Evolutionary conservation across 192 early-diverging fungal species (phyloP).

Genomic region (Chytriomyces sp.): DNA sequence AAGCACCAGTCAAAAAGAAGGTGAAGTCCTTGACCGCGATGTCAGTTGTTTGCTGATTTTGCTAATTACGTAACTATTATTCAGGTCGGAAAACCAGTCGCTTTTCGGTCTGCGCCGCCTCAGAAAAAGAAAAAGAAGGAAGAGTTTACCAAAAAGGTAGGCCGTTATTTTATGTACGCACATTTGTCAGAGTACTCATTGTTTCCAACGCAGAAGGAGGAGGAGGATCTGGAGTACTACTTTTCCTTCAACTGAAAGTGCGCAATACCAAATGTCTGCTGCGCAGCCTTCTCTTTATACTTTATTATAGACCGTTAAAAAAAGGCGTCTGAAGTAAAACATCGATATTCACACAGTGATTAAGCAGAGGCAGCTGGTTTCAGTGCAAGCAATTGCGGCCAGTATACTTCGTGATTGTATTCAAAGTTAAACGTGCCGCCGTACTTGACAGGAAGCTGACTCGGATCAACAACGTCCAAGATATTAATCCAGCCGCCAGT

Average conservation of each 20-base stretch:
- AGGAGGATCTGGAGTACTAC: slow-evolving; percentile 31
- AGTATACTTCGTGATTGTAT: slow-evolving; percentile 73
- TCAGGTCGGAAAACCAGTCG: slow-evolving; percentile 62
- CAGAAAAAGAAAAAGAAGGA: slow-evolving; percentile 64
- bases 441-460: slow-evolving; percentile 72
- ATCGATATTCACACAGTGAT: too few species aligned
- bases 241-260: slow-evolving; percentile 21
- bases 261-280: background rate
- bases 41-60: background rate
- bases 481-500: slow-evolving; percentile 56
- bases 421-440: slow-evolving; percentile 76
- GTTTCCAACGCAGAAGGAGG: slow-evolving; percentile 15
- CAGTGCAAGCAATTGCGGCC: slow-evolving; percentile 45
- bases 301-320: background rate
- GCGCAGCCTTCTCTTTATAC: background rate
- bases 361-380: background rate
- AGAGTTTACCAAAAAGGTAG: slow-evolving; percentile 61
- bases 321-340: background rate
- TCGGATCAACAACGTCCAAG: slow-evolving; percentile 52
- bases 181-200: too few species aligned
- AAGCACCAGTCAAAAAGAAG: slow-evolving; percentile 70
- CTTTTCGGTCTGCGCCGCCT: slow-evolving; percentile 63
- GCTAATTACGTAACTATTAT: background rate
- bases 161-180: too few species aligned
- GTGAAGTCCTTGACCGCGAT: slow-evolving; percentile 8